Evolutionary conservation across 352 stramenopile species (phyloP), one percentile per base, ranked within the genome.

Genomic region (Globisporangium megalacanthum): DNA sequence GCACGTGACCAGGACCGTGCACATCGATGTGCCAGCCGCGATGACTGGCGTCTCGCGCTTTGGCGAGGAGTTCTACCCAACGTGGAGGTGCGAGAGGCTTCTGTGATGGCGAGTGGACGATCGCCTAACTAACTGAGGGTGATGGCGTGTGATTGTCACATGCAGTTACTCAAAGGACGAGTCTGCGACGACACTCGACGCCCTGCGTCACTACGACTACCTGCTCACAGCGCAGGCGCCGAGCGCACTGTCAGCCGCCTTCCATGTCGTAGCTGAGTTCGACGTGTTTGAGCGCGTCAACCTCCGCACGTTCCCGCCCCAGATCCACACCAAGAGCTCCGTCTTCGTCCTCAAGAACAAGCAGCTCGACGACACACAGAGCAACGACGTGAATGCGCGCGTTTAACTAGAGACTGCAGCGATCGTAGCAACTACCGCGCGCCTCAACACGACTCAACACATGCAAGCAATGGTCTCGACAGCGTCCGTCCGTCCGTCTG

Each of bases 11-110:
- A 69, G 65, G 7, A 74, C 51, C 15, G 79, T 97, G 39, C 86
- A 98, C 60, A 95, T 99, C 62, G 93, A 98, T 66, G 91, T 98
- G 4, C 73, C 87, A 8, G 75, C 95, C 14, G 94, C 95, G 9
- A 98, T 98, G 94, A 97, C 92, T 1, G 96, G 96, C 31, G 92
- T 98, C 15, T 94, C 82, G 37, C 79, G 84, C 44, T 95, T 95
- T 58, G 83, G 84, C n/a, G 78, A 95, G 65, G 79, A 89, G 59
- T 92, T 87, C 37, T 29, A 13, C 7, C 33, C 71, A 0, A 53
- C 62, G 0, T 95, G 86, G 84, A 90, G 68, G 80, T 92, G 61
- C 29, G 77, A 14, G 6, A 33, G n/a, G 29, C 20, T 49, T 13
- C 6, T 15, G 15, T 41, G 1, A 15, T 19, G 36, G 35, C 47